Base-by-base conservation (phyloP, 2,329 filamentous ascomycete genomes). In the Intubia oerlemansii region DNA sequence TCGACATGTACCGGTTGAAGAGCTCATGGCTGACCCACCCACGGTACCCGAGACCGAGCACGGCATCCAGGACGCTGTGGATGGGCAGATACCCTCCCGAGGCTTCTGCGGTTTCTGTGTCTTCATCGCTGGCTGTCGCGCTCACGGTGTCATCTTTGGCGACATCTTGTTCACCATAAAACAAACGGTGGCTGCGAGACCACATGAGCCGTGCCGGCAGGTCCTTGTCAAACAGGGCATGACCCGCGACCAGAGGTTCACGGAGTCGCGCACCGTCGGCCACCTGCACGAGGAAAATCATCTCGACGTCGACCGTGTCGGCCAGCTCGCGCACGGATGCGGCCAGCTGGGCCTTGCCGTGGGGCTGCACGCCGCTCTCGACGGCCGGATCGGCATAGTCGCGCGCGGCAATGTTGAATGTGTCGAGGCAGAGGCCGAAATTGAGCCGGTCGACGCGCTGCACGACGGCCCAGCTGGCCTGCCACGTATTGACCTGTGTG, bases 241-340 rank as follows among this genome's bases (percentile, higher is more conserved):
- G n/a, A n/a, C n/a, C n/a, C n/a, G n/a, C n/a, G n/a, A n/a, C n/a
- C n/a, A n/a, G n/a, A 72, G 45, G 5, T 54, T n/a, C n/a, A n/a
- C n/a, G n/a, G n/a, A n/a, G n/a, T n/a, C n/a, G 47, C 40, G 72
- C 65, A 0, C 57, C 68, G 40, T 73, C 67, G 10, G 66, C 66
- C 6, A 72, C 52, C 43, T 75, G 69, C 8, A 74, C 50, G 37
- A 65, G 70, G 38, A 71, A 69, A 4, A 74, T 51, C 42, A 66
- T 70, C 11, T 51, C 44, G 8, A 54, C 48, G 34, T 64, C 53
- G 11, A 71, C 46, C 1, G 43, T 45, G 4, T 44, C 30, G 2
- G 58, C 46, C 6, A 70, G 45, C 10, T 51, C 48, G n/a, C 44
- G 38, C 14, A 70, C 38, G 1, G 61, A 62, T 0, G 45, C 45